Conservation (phyloP, 1,284 basidiomycete genomes). For the Rhodotorula sp. region DNA sequence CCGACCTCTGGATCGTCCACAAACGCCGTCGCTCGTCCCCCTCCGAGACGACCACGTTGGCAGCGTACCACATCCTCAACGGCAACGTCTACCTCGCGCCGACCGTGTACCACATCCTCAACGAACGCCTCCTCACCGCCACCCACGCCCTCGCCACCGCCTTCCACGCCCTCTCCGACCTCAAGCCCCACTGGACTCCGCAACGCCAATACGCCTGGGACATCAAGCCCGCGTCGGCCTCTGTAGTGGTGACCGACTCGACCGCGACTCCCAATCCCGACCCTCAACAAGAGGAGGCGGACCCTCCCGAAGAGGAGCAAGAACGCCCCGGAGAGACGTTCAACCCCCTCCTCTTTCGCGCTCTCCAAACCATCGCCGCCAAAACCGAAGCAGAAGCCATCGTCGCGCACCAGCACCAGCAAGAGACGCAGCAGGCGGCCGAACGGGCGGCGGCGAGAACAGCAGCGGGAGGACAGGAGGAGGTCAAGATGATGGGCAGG, state of each 20-base stretch:
- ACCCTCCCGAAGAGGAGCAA: conserved; percentile 1
- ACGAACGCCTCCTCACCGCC: conserved; percentile 62
- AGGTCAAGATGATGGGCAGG: not conserved
- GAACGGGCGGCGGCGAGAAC: not conserved
- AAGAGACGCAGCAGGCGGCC: not conserved
- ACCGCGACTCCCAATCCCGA: too few relatives aligned
- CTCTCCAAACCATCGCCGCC: conserved; percentile 30
- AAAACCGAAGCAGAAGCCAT: not conserved
- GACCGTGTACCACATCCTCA: conserved; percentile 73
- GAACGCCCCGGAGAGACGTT: conserved; percentile 24
- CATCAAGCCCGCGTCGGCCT: too few relatives aligned
- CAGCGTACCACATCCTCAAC: conserved; percentile 79
- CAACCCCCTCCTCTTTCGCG: conserved; percentile 41
- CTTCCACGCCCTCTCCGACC: conserved; percentile 12
- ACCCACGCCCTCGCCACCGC: conserved; percentile 31
- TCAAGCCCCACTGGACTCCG: conserved; percentile 33
- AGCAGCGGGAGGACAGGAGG: not conserved
- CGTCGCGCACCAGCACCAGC: not conserved
- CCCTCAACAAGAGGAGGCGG: not conserved
- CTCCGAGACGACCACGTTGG: conserved; percentile 72
- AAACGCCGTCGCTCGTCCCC: conserved; percentile 76
- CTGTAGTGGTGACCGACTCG: too few relatives aligned
- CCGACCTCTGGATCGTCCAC: conserved; percentile 74
- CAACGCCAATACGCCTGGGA: conserved; percentile 28
- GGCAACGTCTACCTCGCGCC: conserved; percentile 82